Conservation (phyloP, 192 early-diverging fungal species). For the Backusella liffmaniae region DNA sequence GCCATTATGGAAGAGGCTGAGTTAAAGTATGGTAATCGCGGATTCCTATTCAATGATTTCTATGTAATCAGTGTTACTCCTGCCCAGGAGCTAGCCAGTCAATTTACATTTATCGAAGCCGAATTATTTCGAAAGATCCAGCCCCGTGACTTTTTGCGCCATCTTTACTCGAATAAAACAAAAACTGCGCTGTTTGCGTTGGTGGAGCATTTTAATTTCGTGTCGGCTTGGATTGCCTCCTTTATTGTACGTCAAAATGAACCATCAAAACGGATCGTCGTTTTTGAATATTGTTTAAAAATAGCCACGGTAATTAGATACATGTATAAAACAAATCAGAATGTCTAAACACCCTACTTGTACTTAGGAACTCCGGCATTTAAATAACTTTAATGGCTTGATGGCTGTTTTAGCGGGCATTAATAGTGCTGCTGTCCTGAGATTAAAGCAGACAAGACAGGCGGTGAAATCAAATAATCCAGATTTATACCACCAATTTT, state of each 20-base stretch:
- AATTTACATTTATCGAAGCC: slow-evolving; percentile 64
- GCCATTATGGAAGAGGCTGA: slow-evolving; percentile 1
- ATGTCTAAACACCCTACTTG: not conserved
- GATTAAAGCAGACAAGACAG: slow-evolving; percentile 63
- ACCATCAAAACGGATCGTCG: slow-evolving; percentile 57
- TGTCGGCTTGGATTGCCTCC: slow-evolving; percentile 73
- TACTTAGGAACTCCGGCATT: slow-evolving; percentile 54
- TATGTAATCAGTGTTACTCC: slow-evolving; percentile 35
- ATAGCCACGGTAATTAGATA: slow-evolving; percentile 55
- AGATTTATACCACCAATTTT: slow-evolving; percentile 45
- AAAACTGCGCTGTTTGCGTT: slow-evolving; percentile 48
- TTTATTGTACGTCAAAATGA: slow-evolving; percentile 63
- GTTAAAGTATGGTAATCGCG: not conserved
- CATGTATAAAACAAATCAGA: not conserved
- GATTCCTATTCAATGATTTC: not conserved
- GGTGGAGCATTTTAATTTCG: slow-evolving; percentile 70
- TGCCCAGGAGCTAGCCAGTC: slow-evolving; percentile 57
- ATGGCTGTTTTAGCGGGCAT: slow-evolving; percentile 76
- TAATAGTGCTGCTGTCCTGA: slow-evolving; percentile 58
- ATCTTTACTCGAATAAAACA: slow-evolving; percentile 3
- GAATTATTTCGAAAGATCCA: slow-evolving; percentile 60
- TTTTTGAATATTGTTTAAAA: slow-evolving; percentile 68
- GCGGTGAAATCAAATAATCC: slow-evolving; percentile 44
- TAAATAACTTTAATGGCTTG: slow-evolving; percentile 75
- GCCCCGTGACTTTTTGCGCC: slow-evolving; percentile 12